Evolutionary conservation across 768 basidiomycete genomes (phyloP).

Genomic region (Calocera viscosa): DNA sequence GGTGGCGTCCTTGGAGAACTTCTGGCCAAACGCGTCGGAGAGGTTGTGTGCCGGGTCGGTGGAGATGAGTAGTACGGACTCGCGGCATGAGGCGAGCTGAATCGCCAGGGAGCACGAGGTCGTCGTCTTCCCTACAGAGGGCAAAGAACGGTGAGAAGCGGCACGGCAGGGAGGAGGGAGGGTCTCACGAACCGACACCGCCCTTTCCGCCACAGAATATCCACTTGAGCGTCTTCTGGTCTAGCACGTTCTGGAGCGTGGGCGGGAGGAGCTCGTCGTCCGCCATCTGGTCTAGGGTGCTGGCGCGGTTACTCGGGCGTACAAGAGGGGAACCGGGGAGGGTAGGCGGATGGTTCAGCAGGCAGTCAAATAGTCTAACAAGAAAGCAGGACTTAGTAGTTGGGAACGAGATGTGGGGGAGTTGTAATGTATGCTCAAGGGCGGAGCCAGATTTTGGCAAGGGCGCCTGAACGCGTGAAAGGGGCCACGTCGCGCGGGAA

Average conservation of each 20-base stretch:
- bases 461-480: too few species aligned
- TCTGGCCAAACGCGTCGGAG: conserved; percentile 96
- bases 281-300: conserved; percentile 17
- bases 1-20: conserved; percentile 98
- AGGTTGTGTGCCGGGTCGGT: conserved; percentile 99
- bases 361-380: too few species aligned
- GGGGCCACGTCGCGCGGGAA: too few species aligned
- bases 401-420: too few species aligned
- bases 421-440: too few species aligned
- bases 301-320: too few species aligned
- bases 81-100: conserved; percentile 75
- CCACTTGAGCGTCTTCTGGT: conserved; percentile 91
- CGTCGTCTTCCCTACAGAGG: conserved; percentile 75
- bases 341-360: too few species aligned
- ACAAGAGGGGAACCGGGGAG: too few species aligned
- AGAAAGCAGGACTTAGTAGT: too few species aligned
- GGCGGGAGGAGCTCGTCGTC: conserved; percentile 57
- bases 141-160: background rate
- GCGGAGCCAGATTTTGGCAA: too few species aligned
- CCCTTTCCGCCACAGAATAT: conserved; percentile 99
- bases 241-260: conserved; percentile 86
- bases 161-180: background rate
- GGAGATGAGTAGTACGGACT: conserved; percentile 95
- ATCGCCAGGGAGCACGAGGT: conserved; percentile 97
- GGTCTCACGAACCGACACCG: conserved; percentile 67